Conservation (phyloP, 2,329 filamentous ascomycete genomes). For the Magnaporthales sp. region DNA sequence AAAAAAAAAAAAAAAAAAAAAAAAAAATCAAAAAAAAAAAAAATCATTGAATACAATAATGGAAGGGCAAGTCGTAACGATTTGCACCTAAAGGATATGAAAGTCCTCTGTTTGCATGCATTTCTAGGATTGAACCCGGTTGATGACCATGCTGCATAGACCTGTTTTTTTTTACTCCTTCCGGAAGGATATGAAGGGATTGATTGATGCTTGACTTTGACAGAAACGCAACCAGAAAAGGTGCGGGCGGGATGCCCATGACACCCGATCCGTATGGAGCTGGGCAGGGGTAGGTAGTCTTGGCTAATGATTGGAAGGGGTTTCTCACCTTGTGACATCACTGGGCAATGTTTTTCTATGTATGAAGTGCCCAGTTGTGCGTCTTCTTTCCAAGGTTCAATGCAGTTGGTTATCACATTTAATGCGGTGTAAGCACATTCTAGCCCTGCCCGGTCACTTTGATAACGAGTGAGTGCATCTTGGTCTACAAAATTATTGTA, state of each 20-base stretch:
- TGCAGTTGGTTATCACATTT: neutral
- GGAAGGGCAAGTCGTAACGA: too few relatives aligned
- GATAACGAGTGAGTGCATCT: too few relatives aligned
- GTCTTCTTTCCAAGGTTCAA: too few relatives aligned
- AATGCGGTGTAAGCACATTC: too few relatives aligned
- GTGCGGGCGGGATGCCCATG: neutral
- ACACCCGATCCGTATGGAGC: neutral
- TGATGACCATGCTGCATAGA: neutral
- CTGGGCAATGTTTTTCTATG: neutral
- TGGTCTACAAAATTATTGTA: too few relatives aligned
- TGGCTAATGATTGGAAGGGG: neutral
- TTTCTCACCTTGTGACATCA: neutral
- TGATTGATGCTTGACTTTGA: too few relatives aligned
- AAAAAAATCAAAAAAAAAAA: too few relatives aligned
- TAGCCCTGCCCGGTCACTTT: too few relatives aligned
- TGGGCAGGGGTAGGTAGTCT: neutral
- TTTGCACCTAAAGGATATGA: too few relatives aligned
- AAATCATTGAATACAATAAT: too few relatives aligned
- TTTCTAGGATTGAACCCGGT: neutral
- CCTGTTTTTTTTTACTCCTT: neutral
- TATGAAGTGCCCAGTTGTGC: too few relatives aligned
- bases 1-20: neutral
- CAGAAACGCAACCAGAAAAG: too few relatives aligned
- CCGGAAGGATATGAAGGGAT: neutral
- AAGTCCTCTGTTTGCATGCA: neutral